Evolutionary conservation across 805 yeast genomes (phyloP).

Genomic region (Pichia pseudocactophila): DNA sequence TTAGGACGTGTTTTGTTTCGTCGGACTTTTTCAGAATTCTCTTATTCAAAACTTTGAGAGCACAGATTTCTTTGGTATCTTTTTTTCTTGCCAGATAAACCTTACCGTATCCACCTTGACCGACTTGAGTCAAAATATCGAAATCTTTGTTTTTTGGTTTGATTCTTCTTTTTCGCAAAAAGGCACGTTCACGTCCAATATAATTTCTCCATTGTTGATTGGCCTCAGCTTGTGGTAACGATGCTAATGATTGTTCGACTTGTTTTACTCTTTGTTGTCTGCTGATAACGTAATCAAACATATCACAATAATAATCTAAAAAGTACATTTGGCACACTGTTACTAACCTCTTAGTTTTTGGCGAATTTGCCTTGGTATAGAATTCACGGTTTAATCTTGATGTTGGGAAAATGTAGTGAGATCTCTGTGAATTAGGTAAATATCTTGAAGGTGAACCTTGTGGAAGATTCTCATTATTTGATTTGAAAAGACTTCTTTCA

Average conservation of each 20-base stretch:
- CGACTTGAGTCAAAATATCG: slow-evolving; percentile 95
- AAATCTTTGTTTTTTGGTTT: slow-evolving; percentile 93
- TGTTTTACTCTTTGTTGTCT: slow-evolving; percentile 75
- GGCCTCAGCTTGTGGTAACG: slow-evolving; percentile 28
- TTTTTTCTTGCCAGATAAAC: slow-evolving; percentile 92
- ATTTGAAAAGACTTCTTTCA: slow-evolving; percentile 19
- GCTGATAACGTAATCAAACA: slow-evolving; percentile 83
- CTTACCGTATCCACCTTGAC: slow-evolving; percentile 99
- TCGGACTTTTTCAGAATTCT: slow-evolving; percentile 78
- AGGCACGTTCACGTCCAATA: slow-evolving; percentile 73
- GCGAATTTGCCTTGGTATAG: slow-evolving; percentile 49
- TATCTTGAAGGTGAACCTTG: slow-evolving; percentile 19
- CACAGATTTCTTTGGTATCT: slow-evolving; percentile 93
- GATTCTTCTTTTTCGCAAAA: slow-evolving; percentile 77
- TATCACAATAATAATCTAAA: slow-evolving; percentile 90
- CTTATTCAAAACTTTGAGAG: slow-evolving; percentile 85
- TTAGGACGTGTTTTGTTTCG: slow-evolving; percentile 90
- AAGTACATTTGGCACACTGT: slow-evolving; percentile 92
- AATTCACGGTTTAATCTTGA: slow-evolving; percentile 35
- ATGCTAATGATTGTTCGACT: slow-evolving; percentile 48
- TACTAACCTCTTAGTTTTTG: slow-evolving; percentile 76
- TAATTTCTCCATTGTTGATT: slow-evolving; percentile 69
- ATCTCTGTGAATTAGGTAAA: neutral
- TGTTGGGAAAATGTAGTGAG: slow-evolving; percentile 11
- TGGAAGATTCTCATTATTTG: slow-evolving; percentile 36